Conservation (phyloP, 352 stramenopile species). For the Phytophthora citricola region DNA sequence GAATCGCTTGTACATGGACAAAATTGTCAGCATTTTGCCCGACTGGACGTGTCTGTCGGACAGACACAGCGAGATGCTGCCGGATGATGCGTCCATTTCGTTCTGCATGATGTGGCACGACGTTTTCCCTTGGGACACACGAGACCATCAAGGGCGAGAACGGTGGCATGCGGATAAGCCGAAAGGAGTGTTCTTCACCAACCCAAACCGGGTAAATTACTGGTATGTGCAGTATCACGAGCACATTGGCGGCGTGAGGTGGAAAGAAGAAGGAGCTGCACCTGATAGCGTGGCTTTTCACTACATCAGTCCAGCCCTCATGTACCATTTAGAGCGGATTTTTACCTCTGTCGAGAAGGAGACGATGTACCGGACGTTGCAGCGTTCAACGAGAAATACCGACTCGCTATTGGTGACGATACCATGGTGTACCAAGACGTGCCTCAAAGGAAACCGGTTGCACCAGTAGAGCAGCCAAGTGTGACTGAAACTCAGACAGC, state of each 20-base stretch:
- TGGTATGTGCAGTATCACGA: slow-evolving; percentile 83
- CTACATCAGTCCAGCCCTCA: slow-evolving; percentile 73
- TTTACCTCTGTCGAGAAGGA: slow-evolving; percentile 71
- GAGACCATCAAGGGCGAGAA: slow-evolving; percentile 70
- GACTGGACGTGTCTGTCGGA: slow-evolving; percentile 73
- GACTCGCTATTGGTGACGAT: slow-evolving; percentile 52
- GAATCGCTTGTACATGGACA: slow-evolving; percentile 80
- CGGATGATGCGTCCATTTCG: slow-evolving; percentile 81
- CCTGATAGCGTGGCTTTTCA: slow-evolving; percentile 81
- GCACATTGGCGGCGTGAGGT: slow-evolving; percentile 69
- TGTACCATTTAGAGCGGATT: slow-evolving; percentile 81
- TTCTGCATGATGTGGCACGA: slow-evolving; percentile 89
- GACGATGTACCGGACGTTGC: slow-evolving; percentile 52
- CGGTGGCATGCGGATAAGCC: slow-evolving; percentile 81
- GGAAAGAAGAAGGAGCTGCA: slow-evolving; percentile 54
- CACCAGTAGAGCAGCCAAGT: not conserved
- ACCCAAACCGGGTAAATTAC: slow-evolving; percentile 58
- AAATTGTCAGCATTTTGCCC: slow-evolving; percentile 63
- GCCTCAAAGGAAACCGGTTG: slow-evolving; percentile 17
- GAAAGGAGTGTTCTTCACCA: slow-evolving; percentile 69
- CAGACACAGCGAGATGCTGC: slow-evolving; percentile 71
- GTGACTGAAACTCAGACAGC: slow-evolving; percentile 1
- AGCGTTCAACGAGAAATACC: slow-evolving; percentile 65
- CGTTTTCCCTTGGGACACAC: slow-evolving; percentile 77
- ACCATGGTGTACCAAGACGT: slow-evolving; percentile 56